Conservation (phyloP, 2,329 filamentous ascomycete species). For the Talaromyces marneffei region DNA sequence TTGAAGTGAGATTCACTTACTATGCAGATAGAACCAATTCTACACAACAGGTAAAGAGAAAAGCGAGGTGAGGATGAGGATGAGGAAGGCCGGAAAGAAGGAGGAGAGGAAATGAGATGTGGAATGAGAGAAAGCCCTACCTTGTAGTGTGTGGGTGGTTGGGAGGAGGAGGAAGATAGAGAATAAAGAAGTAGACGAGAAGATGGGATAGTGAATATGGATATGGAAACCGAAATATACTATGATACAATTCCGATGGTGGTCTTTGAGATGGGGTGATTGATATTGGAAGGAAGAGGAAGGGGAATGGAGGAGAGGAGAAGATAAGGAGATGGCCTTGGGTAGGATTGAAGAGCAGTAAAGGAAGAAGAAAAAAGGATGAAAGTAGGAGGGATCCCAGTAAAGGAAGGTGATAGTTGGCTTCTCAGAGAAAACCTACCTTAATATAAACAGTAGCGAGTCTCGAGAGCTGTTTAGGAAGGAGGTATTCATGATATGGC, state of each 20-base stretch:
- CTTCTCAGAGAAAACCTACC: background rate
- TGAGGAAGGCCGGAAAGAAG: background rate
- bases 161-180: background rate
- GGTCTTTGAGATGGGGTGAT: background rate
- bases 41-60: background rate
- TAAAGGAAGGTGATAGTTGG: background rate
- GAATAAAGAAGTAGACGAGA: background rate
- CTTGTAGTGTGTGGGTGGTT: background rate
- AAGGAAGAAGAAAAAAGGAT: background rate
- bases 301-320: background rate
- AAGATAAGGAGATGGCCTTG: background rate
- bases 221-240: too few species aligned
- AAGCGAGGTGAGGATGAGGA: background rate
- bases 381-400: background rate
- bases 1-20: background rate
- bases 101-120: background rate
- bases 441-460: background rate
- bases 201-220: background rate
- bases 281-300: background rate
- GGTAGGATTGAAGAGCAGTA: background rate
- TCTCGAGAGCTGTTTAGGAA: background rate
- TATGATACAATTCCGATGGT: too few species aligned
- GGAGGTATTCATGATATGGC: background rate
- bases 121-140: background rate
- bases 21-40: background rate